phyloP scores from a whole-genome alignment of 495 filamentous ascomycete genomes.

The Xanthoparmelia taractica region DNA sequence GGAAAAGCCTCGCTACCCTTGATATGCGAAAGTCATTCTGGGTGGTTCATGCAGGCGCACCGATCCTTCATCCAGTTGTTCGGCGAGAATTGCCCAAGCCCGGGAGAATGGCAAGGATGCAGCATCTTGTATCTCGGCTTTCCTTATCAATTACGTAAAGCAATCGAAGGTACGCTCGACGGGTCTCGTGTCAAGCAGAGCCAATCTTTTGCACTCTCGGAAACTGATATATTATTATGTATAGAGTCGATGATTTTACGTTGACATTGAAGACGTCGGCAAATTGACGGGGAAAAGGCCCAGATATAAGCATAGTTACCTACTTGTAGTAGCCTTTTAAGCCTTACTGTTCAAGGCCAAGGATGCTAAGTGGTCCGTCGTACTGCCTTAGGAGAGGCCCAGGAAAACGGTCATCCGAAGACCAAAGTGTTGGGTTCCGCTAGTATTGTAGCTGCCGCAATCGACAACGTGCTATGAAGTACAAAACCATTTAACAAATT shows the following conservation, averaged over 20 bases:
- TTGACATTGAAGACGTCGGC: neutral
- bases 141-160: conserved; percentile 9
- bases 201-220: neutral
- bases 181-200: neutral
- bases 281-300: neutral
- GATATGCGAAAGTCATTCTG: neutral
- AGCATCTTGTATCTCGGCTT: neutral
- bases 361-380: conserved; percentile 10
- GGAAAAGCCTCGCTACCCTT: neutral
- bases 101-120: neutral
- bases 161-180: neutral
- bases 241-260: neutral
- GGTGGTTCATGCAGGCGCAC: neutral
- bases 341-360: conserved; percentile 7
- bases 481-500: conserved; percentile 5
- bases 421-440: conserved; percentile 15
- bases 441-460: conserved; percentile 19
- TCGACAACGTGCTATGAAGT: conserved; percentile 12
- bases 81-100: conserved; percentile 1
- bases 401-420: conserved; percentile 9
- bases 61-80: neutral
- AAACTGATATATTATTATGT: neutral
- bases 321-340: no score
- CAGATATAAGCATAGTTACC: conserved; percentile 4
- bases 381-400: conserved; percentile 13